phyloP scores from a whole-genome alignment of 768 basidiomycete genomes.

The Arthromyces matolae region DNA sequence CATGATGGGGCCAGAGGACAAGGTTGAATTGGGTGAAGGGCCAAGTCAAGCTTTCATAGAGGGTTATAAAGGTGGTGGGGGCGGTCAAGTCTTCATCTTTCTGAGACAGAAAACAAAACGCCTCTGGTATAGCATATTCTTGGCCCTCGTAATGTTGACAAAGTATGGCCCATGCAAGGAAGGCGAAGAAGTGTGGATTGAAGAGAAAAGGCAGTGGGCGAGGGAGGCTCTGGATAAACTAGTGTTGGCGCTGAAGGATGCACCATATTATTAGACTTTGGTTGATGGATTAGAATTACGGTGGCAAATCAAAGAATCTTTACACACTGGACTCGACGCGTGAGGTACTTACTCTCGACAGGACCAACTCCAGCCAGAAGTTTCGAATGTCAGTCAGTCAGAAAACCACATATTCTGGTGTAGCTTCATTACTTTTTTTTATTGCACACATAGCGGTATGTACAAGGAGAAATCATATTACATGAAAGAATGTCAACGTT shows the following conservation, averaged over 20 bases:
- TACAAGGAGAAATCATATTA: too few species aligned
- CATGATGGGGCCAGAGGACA: slow-evolving; percentile 36
- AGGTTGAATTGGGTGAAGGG: slow-evolving; percentile 23
- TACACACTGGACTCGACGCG: too few species aligned
- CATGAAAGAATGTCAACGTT: too few species aligned
- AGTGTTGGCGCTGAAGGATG: slow-evolving; percentile 43
- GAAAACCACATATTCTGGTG: too few species aligned
- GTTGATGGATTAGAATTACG: too few species aligned
- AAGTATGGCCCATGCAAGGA: slow-evolving; percentile 26
- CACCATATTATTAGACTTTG: slow-evolving; percentile 34
- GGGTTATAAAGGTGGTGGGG: slow-evolving; percentile 54
- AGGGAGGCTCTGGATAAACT: slow-evolving; percentile 35
- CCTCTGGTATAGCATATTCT: slow-evolving; percentile 70
- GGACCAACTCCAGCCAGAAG: too few species aligned
- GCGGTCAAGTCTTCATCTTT: slow-evolving; percentile 49
- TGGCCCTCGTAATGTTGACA: slow-evolving; percentile 51
- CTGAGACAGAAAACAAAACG: slow-evolving; percentile 71
- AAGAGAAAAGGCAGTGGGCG: slow-evolving; percentile 37
- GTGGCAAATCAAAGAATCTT: too few species aligned
- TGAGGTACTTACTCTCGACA: too few species aligned
- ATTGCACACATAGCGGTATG: too few species aligned
- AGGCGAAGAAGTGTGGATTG: slow-evolving; percentile 14
- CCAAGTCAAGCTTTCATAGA: slow-evolving; percentile 51
- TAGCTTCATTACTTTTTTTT: too few species aligned
- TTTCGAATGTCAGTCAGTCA: too few species aligned